These are phyloP conservation scores for Pythium plurisporium DNA, from an alignment of 352 stramenopile species.

Conservation along the genomic window DNA sequence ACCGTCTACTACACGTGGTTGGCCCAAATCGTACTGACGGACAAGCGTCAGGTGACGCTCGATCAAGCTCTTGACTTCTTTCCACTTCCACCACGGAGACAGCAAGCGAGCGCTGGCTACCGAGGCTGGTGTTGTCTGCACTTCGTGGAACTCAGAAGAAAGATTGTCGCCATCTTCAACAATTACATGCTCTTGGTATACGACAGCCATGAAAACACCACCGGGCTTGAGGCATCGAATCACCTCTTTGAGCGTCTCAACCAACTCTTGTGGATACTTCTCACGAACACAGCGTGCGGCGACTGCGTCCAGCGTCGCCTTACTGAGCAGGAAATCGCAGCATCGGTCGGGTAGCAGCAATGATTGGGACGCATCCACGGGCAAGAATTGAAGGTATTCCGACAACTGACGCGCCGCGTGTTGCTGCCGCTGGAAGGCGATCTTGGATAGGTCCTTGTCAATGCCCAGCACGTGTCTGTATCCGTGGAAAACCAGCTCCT, in stretches of 20 bases:
- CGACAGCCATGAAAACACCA: slow-evolving; percentile 23
- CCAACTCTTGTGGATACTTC: slow-evolving; percentile 5
- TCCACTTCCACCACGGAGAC: slow-evolving; percentile 28
- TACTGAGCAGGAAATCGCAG: slow-evolving; percentile 28
- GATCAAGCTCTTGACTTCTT: slow-evolving; percentile 3
- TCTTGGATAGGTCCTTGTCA: slow-evolving; percentile 11
- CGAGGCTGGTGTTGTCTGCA: background rate
- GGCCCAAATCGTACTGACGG: slow-evolving; percentile 12
- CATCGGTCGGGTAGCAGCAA: slow-evolving; percentile 22
- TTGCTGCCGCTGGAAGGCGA: slow-evolving; percentile 21
- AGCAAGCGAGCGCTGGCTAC: background rate
- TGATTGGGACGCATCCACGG: slow-evolving; percentile 8
- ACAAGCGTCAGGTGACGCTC: slow-evolving; percentile 8
- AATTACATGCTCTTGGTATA: background rate
- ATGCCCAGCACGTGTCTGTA: slow-evolving; percentile 24
- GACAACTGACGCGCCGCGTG: slow-evolving; percentile 1
- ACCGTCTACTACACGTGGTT: slow-evolving; percentile 8
- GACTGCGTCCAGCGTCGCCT: slow-evolving; percentile 27
- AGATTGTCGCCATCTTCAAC: background rate
- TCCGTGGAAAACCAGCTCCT: slow-evolving; percentile 26
- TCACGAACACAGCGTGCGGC: slow-evolving; percentile 1
- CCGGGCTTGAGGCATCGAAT: slow-evolving; percentile 28
- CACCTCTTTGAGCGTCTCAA: slow-evolving; percentile 18
- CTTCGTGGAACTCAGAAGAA: too few relatives aligned
- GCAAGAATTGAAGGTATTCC: slow-evolving; percentile 17